Conservation (phyloP, 1,139 yeast species). For the Suhomyces atakaporum region DNA sequence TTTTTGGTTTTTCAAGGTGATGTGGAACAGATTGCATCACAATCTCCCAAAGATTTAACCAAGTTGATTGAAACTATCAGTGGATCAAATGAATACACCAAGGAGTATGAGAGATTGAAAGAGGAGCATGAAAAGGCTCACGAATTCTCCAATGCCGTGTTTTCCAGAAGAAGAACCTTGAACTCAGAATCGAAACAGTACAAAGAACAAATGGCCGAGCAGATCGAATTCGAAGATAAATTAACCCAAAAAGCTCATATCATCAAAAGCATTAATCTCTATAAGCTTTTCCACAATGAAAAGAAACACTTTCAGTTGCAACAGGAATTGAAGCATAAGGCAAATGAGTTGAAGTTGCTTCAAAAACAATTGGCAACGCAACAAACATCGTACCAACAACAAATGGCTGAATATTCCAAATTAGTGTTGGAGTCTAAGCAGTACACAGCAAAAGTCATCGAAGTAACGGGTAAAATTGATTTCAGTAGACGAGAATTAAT, state of each 20-base stretch:
- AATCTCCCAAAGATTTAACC: constrained; percentile 76
- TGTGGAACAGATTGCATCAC: constrained; percentile 91
- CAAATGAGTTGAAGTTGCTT: constrained; percentile 30
- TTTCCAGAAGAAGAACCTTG: constrained; percentile 71
- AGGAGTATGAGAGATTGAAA: constrained; percentile 67
- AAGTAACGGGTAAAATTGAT: constrained; percentile 44
- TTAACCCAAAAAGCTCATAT: constrained; percentile 50
- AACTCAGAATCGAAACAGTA: constrained; percentile 80
- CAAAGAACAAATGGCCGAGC: constrained; percentile 74
- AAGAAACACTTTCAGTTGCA: constrained; percentile 37
- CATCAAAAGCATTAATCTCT: constrained; percentile 54
- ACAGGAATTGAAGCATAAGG: constrained; percentile 28
- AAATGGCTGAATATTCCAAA: constrained; percentile 49
- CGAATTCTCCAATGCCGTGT: constrained; percentile 63
- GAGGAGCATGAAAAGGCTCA: constrained; percentile 70
- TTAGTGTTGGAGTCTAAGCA: constrained; percentile 45
- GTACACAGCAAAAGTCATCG: constrained; percentile 39
- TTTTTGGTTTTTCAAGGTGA: constrained; percentile 97
- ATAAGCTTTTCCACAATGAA: constrained; percentile 71
- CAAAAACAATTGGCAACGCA: constrained; percentile 26
- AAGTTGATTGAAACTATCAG: constrained; percentile 77
- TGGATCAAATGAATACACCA: constrained; percentile 70
- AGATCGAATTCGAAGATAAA: constrained; percentile 64
- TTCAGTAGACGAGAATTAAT: constrained; percentile 50
- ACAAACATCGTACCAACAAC: constrained; percentile 30